Evolutionary conservation across 1,139 yeast genomes (phyloP), one percentile per base, ranked within the genome.

Genomic region (Taphrina sp.): DNA sequence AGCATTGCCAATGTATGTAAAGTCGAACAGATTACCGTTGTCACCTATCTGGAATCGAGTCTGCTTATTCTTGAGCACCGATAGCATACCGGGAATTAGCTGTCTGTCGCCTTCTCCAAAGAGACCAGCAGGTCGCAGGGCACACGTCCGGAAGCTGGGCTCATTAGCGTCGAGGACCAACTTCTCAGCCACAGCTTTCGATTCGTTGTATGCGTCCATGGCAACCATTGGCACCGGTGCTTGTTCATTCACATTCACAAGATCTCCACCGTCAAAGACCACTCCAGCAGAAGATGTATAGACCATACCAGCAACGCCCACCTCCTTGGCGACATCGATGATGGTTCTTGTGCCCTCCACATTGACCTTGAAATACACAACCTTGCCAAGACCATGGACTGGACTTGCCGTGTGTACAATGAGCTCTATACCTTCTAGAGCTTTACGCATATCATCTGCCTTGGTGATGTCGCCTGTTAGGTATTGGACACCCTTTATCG

Each of bases 91-190:
- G 3, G 98, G 98, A 47, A 94, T 92, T 66, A 92, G 74, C 69
- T 94, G 99, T 61, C 98, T 80, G 70, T 94, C 98, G 43, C 98
- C 98, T 3, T 98, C 98, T 4, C 98, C 99, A 72, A 94, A 92
- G 49, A 94, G 89, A 35, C 98, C 99, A 0, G 98, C 96, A 1
- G 98, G 98, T 62, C 99, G 80, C 57, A 94, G 72, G 3, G 96
- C 90, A 38, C 87, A 84, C 0, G 98, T 92, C 59, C 86, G 78
- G 5, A 76, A 76, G n/a, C 74, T 73, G 0, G 73, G 69, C 5
- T 39, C 70, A 73, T 63, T 74, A 17, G 95, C 86, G 35, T 77
- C 72, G 67, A 90, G 75, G 1, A 90, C 96, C 69, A 82, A 78
- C 26, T 76, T 78, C 70, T 94, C 99, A 0, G 96, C 99, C 59